A percentile compares a stretch with the other conserved stretches of the same genome.
phyloP scores from a whole-genome alignment of 2,329 filamentous ascomycete species.

The Beauveria rudraprayagi region DNA sequence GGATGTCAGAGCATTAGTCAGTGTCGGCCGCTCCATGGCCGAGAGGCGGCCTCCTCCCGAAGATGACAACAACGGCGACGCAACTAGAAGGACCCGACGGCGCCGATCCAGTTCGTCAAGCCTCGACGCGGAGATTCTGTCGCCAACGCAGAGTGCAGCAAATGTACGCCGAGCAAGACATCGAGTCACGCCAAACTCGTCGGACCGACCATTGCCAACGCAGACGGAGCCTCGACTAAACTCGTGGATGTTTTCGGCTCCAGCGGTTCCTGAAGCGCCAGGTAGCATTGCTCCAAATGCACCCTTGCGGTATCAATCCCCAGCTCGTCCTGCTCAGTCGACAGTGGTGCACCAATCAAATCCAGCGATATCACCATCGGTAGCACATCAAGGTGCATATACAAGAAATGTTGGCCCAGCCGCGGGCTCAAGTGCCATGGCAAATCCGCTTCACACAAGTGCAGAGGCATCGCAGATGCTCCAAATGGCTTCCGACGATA shows the following conservation, averaged over 20 bases:
- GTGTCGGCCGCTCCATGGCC: not conserved
- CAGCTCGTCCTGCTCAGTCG: not conserved
- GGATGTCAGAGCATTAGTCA: not conserved
- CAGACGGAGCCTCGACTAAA: not conserved
- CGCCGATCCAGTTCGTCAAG: conserved; percentile 1
- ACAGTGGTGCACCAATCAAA: not conserved
- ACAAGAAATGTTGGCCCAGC: not conserved
- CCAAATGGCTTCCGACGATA: not conserved
- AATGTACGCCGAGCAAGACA: not conserved
- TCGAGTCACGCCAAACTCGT: not conserved
- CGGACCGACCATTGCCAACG: not conserved
- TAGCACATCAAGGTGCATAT: not conserved
- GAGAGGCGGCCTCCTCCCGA: not conserved
- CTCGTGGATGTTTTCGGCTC: not conserved
- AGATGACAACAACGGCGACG: not conserved
- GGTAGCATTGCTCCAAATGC: not conserved
- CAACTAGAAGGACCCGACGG: not conserved
- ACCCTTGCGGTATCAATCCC: not conserved
- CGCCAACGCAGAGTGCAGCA: not conserved
- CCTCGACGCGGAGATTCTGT: not conserved
- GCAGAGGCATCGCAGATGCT: not conserved
- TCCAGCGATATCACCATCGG: not conserved
- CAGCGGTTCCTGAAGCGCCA: not conserved
- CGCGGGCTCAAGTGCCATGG: not conserved
- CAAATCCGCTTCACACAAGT: not conserved